Conservation (phyloP, 805 yeast genomes). For the Millerago galiae region DNA sequence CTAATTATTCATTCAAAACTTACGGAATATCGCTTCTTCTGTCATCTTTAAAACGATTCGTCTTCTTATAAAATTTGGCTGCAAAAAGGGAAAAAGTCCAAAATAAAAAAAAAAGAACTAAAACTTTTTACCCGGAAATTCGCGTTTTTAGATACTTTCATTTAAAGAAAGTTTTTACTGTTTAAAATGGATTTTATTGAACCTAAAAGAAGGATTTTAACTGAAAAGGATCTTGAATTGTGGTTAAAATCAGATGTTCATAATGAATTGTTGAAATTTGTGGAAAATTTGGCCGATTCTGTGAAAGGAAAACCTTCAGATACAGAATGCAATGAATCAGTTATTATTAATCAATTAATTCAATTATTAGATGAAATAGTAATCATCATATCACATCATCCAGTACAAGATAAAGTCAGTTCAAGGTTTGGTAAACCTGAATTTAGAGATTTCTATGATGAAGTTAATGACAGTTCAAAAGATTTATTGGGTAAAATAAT, state of each 20-base stretch:
- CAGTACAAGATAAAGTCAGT: conserved; percentile 58
- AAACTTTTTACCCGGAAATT: not conserved
- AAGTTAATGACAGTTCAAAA: conserved; percentile 31
- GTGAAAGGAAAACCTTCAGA: conserved; percentile 57
- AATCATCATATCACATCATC: conserved; percentile 44
- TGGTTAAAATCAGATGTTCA: conserved; percentile 54
- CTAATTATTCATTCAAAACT: conserved; percentile 10
- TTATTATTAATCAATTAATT: conserved; percentile 28
- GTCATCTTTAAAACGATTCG: not conserved
- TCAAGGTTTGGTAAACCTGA: conserved; percentile 91
- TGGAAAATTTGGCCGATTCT: conserved; percentile 51
- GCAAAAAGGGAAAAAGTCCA: not conserved
- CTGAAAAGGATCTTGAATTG: conserved; percentile 50
- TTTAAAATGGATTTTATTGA: not conserved
- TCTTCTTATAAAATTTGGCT: not conserved
- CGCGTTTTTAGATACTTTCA: no score
- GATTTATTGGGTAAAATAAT: conserved; percentile 11
- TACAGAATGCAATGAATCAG: conserved; percentile 36
- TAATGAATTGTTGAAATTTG: conserved; percentile 44
- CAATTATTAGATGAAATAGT: conserved; percentile 40
- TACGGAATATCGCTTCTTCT: conserved; percentile 38
- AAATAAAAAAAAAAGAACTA: not conserved
- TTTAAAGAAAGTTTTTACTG: not conserved
- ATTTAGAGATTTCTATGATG: conserved; percentile 78
- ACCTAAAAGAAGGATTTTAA: conserved; percentile 44